Conservation (phyloP, 1,284 basidiomycete species). For the Exobasidium cylindrosporum region DNA sequence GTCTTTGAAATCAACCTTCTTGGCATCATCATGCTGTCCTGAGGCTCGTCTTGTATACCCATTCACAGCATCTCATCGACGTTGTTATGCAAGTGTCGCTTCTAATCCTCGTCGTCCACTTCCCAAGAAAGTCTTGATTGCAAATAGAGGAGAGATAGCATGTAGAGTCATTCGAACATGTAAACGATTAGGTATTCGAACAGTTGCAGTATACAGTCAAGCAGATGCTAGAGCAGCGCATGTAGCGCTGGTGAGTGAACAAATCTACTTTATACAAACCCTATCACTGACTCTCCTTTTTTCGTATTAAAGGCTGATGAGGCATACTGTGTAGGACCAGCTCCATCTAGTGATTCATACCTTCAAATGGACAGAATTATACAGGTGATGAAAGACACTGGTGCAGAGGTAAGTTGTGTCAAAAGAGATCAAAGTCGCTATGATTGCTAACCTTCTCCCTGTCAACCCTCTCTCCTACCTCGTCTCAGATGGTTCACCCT, state of each 20-base stretch:
- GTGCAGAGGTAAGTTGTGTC: conserved; percentile 69
- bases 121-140: conserved; percentile 43
- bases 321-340: conserved; percentile 87
- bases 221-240: conserved; percentile 76
- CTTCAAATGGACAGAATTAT: conserved; percentile 84
- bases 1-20: too few species aligned
- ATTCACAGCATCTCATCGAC: background rate
- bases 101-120: conserved; percentile 14
- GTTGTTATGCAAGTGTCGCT: background rate
- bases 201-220: conserved; percentile 84
- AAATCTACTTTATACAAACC: too few species aligned
- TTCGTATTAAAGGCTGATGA: conserved; percentile 73
- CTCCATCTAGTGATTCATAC: conserved; percentile 82
- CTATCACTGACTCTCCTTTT: conserved; percentile 6
- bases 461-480: background rate
- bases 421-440: background rate
- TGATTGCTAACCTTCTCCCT: conserved; percentile 23
- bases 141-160: conserved; percentile 81
- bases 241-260: conserved; percentile 16
- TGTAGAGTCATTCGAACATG: conserved; percentile 87
- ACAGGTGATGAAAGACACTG: conserved; percentile 71
- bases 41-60: too few species aligned
- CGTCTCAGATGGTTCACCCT: conserved; percentile 68
- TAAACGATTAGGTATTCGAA: conserved; percentile 79
- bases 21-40: too few species aligned